Base-by-base conservation (phyloP, 148 eudicot genomes). In the Vaccinium corymbosum region DNA sequence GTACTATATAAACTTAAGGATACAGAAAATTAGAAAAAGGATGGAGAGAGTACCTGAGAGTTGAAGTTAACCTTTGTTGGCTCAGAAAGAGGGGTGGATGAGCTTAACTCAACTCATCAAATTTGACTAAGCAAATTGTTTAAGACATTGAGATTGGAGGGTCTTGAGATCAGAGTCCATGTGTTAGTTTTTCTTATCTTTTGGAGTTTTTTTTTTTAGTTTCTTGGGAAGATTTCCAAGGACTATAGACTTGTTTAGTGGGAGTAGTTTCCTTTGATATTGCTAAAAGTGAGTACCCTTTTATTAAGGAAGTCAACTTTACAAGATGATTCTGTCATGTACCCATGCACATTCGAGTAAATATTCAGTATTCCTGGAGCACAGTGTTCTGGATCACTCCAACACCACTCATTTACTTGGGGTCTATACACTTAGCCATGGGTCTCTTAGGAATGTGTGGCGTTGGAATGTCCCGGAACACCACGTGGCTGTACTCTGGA, bases 121-220 rank as follows among this genome's bases (percentile, higher is more conserved):
- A 27, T 79, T 79, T 46, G 66, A 27, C 42, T 72, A 72, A 2
- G 32, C 49, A 17, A 77, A 35, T 49, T 5, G 13, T 19, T 9
- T 76, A 29, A 35, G 81, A 56, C 70, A 15, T 82, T 64, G 85
- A 83, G 85, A 82, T 86, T 74, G 70, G 64, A 70, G 70, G 48
- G 57, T 83, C 56, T 87, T 80, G 93, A 85, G 90, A 89, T 86
- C 55, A 82, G 90, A 82, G 86, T 84, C 84, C 68, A 83, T 19
- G 56, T 48, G 32, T 83, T 80, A 74, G 73, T 83, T 48, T 42
- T 59, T 51, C 20, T 56, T 9, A 75, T 52, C 17, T 10, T 57
- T 38, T 82, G 25, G 7, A 72, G 27, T 35, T 35, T 71, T 62
- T 57, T n/a, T n/a, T 80, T 83, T 75, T 25, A 71, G 35, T 77